A percentile compares a stretch with the other conserved stretches of the same genome.
Evolutionary conservation across 371 early-diverging fungal species (phyloP).

Genomic region (Mortierella sp.): DNA sequence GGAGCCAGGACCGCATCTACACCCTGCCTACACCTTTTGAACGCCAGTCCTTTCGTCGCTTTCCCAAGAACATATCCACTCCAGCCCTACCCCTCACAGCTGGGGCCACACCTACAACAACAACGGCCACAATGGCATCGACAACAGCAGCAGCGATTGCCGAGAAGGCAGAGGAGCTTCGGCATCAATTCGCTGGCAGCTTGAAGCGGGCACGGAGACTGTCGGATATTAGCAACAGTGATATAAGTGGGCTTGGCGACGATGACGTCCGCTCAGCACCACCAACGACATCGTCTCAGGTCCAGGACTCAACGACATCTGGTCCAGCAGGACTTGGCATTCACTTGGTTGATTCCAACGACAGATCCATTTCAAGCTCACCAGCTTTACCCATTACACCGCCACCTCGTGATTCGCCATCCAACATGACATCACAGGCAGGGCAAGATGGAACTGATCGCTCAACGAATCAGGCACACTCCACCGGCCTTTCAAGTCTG

Average conservation of each 20-base stretch:
- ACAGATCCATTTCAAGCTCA: slow-evolving; percentile 46
- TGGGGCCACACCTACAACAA: background rate
- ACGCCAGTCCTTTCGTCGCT: slow-evolving; percentile 1
- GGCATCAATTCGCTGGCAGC: slow-evolving; percentile 14
- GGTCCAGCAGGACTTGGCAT: slow-evolving; percentile 9
- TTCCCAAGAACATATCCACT: slow-evolving; percentile 3
- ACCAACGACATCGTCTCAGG: slow-evolving; percentile 14
- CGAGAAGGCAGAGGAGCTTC: slow-evolving; percentile 7
- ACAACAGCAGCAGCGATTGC: slow-evolving; percentile 6
- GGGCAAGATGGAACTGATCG: slow-evolving; percentile 2
- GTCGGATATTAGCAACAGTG: slow-evolving; percentile 46
- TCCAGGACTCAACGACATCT: slow-evolving; percentile 14
- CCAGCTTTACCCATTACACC: slow-evolving; percentile 45
- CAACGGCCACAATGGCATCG: background rate
- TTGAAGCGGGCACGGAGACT: slow-evolving; percentile 39
- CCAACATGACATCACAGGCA: slow-evolving; percentile 8
- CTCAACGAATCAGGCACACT: slow-evolving; percentile 12
- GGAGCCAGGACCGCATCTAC: slow-evolving; percentile 1
- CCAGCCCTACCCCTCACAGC: background rate
- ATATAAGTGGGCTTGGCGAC: slow-evolving; percentile 42
- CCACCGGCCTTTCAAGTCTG: slow-evolving; percentile 13
- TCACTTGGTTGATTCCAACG: slow-evolving; percentile 14
- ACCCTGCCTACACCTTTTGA: background rate
- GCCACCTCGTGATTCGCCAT: slow-evolving; percentile 37
- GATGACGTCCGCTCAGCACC: slow-evolving; percentile 25